Evolutionary conservation across 495 filamentous ascomycete species (phyloP), one percentile per base, ranked within the genome.

Genomic region (Amphirosellinia nigrospora): DNA sequence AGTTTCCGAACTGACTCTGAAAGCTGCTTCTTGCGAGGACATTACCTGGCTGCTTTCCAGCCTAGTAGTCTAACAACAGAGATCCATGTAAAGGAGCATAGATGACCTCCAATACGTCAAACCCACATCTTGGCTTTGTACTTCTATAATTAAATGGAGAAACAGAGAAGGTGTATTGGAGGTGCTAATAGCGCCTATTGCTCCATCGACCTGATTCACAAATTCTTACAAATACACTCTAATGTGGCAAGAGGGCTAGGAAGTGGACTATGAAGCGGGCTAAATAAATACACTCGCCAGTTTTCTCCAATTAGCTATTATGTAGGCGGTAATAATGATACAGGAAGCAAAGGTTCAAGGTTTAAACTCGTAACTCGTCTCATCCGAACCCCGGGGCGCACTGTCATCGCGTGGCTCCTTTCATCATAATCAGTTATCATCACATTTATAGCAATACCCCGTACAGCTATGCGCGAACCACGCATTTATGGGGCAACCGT

Each of bases 341-440:
- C 23, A 66, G 38, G 26, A 26, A 30, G 15, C 13, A 43, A 32
- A 34, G 26, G 38, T 53, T 41, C 11, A 66, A 41, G 5, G n/a
- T 13, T 30, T 23, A 28, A 28, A 5, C 28, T 56, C 64, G n/a
- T 56, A 5, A 52, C 50, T 39, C 38, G 38, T 66, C 50, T 66
- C 64, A 66, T 66, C 48, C 39, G 30, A 43, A 11, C 23, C 7
- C 10, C 9, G 1, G n/a, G 23, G 11, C 1, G 4, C 50, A 21
- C n/a, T 38, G 26, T 58, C 21, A 32, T 43, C 23, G 64, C 34
- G 28, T 38, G n/a, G 7, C 23, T 45, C 48, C 6, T 56, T 45
- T 66, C 23, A 32, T 66, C 50, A 48, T 66, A 9, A 45, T 58
- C 13, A 0, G 19, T 56, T 66, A 41, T 65, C 46, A 30, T 53